Percentiles rank a stretch among this genome's conserved stretches.
These are phyloP conservation scores for Sonneratia alba DNA, from an alignment of 345 rosid species.

Conservation along the genomic window DNA sequence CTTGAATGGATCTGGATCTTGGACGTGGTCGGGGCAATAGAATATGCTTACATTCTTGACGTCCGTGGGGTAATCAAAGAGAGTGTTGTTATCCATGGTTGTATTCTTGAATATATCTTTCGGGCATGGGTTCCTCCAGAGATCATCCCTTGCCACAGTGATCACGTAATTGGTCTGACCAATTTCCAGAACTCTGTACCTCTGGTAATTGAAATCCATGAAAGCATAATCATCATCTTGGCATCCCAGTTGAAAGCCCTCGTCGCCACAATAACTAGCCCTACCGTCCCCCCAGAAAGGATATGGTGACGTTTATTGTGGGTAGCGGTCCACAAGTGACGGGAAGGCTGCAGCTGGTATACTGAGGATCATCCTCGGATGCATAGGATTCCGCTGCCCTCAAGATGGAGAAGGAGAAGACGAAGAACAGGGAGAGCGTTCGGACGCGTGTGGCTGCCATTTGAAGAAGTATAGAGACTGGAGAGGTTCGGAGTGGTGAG, in stretches of 20 bases:
- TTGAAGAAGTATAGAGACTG: neutral
- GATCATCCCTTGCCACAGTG: conserved; percentile 15
- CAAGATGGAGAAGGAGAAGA: neutral
- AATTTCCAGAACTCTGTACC: conserved; percentile 4
- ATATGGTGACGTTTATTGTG: neutral
- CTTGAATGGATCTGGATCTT: neutral
- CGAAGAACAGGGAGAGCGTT: neutral
- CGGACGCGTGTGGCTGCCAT: neutral
- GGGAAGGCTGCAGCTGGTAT: neutral
- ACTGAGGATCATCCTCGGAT: neutral
- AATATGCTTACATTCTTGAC: conserved; percentile 19
- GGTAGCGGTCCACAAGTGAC: neutral
- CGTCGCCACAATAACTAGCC: conserved; percentile 25
- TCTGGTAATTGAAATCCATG: neutral
- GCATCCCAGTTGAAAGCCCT: conserved; percentile 27
- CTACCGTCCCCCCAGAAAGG: conserved; percentile 18
- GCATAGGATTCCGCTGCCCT: neutral
- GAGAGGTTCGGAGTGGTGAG: neutral
- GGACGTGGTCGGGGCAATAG: conserved; percentile 10
- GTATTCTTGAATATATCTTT: conserved; percentile 13
- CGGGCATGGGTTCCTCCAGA: neutral
- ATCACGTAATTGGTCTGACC: neutral
- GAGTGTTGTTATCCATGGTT: neutral
- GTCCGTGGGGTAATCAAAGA: neutral
- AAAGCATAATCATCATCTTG: neutral